A percentile compares a stretch with the other conserved stretches of the same genome.
Conservation (phyloP, 192 early-diverging fungal genomes). For the Rhizoclosmatium globosum region DNA sequence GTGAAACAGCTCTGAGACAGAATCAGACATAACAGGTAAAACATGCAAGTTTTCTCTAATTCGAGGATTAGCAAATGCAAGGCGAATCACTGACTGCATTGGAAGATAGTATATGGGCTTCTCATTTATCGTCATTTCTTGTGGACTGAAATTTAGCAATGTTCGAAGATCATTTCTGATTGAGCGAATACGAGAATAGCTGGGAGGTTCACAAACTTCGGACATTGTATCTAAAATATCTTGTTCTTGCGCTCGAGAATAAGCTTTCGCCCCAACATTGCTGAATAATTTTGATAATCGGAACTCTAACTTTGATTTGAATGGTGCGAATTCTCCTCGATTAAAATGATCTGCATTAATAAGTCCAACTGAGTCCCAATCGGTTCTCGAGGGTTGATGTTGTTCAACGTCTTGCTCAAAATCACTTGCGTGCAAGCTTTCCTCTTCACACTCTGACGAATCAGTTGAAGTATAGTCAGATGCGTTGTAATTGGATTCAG, state of each 20-base stretch:
- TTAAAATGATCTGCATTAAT: not conserved
- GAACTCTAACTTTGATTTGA: conserved; percentile 4
- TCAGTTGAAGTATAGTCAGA: too few species aligned
- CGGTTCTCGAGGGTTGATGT: not conserved
- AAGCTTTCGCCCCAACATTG: not conserved
- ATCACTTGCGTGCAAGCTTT: not conserved
- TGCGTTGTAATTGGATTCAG: too few species aligned
- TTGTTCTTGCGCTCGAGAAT: not conserved
- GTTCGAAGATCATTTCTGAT: not conserved
- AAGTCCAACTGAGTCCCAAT: not conserved
- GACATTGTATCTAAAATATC: not conserved
- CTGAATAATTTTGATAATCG: not conserved
- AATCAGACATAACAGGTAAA: not conserved
- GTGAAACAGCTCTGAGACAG: not conserved
- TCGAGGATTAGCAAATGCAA: conserved; percentile 15
- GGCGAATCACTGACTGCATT: not conserved
- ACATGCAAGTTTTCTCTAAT: not conserved
- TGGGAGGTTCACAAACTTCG: not conserved
- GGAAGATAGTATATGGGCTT: not conserved
- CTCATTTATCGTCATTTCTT: not conserved
- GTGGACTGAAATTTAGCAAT: not conserved
- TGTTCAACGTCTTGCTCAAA: not conserved
- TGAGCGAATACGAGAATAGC: not conserved
- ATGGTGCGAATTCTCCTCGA: not conserved
- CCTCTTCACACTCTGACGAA: not conserved